phyloP scores from a whole-genome alignment of 352 stramenopile species.

The Pythium volutum region DNA sequence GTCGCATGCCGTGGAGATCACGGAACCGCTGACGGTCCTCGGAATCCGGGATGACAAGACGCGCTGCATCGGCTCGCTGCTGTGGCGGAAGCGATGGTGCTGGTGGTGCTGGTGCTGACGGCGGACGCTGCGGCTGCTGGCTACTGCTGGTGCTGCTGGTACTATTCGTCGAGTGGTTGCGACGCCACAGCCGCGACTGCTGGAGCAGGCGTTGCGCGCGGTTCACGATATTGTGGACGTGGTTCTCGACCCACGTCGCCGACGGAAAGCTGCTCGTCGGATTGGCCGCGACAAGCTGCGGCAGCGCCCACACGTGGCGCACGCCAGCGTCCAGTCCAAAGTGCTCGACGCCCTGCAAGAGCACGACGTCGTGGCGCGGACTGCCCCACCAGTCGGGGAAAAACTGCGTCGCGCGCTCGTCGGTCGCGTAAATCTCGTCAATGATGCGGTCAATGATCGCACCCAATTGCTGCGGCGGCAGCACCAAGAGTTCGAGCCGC shows the following conservation, averaged over 20 bases:
- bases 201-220: constrained; percentile 2
- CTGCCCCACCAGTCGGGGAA: constrained; percentile 77
- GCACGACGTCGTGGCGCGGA: constrained; percentile 71
- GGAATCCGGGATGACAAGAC: constrained; percentile 7
- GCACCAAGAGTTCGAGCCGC: constrained; percentile 61
- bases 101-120: not conserved
- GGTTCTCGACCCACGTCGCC: constrained; percentile 77
- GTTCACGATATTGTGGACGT: constrained; percentile 29
- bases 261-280: constrained; percentile 40
- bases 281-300: constrained; percentile 51
- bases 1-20: constrained; percentile 61
- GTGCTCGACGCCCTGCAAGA: constrained; percentile 81
- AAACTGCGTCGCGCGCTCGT: constrained; percentile 11
- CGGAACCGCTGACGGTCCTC: constrained; percentile 48
- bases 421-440: constrained; percentile 20
- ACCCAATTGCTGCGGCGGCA: constrained; percentile 59
- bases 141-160: no score
- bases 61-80: not conserved
- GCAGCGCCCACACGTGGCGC: constrained; percentile 61
- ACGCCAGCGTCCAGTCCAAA: constrained; percentile 78
- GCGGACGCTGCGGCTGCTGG: no score
- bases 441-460: constrained; percentile 57
- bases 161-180: no score
- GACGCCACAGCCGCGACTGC: not conserved
- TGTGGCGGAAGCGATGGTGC: no score